These are phyloP conservation scores for Purpureocillium lavendulum DNA, from an alignment of 2,329 filamentous ascomycete species.

Conservation along the genomic window DNA sequence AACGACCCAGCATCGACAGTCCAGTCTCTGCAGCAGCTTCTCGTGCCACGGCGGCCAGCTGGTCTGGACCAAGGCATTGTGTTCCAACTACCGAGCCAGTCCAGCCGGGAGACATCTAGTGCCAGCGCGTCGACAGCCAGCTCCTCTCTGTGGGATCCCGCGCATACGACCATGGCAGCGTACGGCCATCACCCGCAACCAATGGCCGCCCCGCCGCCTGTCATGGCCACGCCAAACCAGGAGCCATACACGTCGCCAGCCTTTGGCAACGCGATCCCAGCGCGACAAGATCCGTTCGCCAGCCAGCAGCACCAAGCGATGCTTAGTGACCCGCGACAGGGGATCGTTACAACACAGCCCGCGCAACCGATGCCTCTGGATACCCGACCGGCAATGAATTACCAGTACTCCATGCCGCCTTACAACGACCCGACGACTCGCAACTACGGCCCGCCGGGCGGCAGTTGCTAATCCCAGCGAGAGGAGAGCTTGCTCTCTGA, in stretches of 20 bases:
- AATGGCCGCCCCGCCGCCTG: not conserved
- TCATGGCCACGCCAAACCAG: constrained; percentile 4
- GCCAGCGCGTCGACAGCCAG: constrained; percentile 21
- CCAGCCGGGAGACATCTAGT: constrained; percentile 23
- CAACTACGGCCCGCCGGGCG: constrained; percentile 10
- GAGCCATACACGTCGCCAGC: constrained; percentile 4
- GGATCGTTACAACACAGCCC: constrained; percentile 3
- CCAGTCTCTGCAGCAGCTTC: constrained; percentile 27
- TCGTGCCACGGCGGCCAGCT: constrained; percentile 25
- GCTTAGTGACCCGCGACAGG: constrained; percentile 14
- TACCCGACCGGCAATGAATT: constrained; percentile 13
- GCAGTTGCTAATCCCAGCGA: constrained; percentile 14
- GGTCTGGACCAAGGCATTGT: constrained; percentile 17
- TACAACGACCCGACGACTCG: constrained; percentile 12
- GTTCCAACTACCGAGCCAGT: constrained; percentile 20
- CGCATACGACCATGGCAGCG: constrained; percentile 15
- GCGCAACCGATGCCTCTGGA: constrained; percentile 12
- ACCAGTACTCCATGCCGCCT: constrained; percentile 15
- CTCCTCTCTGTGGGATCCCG: constrained; percentile 23
- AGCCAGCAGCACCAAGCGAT: constrained; percentile 10
- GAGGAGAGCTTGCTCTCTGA: not conserved
- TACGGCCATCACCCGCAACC: constrained; percentile 15
- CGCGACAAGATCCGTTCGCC: constrained; percentile 8
- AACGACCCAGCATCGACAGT: constrained; percentile 16
- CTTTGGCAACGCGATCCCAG: constrained; percentile 1